phyloP scores from a whole-genome alignment of 495 filamentous ascomycete species.

The Aspergillus hancockii region DNA sequence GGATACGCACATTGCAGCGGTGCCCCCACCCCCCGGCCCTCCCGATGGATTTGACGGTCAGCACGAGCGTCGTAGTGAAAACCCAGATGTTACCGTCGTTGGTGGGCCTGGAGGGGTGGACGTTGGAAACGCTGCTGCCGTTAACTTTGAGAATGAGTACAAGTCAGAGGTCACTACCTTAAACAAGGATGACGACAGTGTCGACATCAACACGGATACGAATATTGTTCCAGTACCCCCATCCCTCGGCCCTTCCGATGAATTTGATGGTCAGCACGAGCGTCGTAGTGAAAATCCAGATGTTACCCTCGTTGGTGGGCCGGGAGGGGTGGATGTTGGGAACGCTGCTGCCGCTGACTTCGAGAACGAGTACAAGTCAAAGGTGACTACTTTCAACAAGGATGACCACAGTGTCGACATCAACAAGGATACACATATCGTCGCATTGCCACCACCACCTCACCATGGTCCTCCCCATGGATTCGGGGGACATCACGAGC shows the following conservation, averaged over 20 bases:
- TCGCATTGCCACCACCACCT: neutral
- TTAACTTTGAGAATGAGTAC: neutral
- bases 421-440: neutral
- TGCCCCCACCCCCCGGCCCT: neutral
- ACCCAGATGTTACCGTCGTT: neutral
- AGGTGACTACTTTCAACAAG: neutral
- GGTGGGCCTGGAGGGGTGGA: neutral
- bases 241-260: neutral
- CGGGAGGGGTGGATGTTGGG: neutral
- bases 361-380: neutral
- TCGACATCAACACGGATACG: slow-evolving; percentile 19
- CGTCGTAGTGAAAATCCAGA: neutral
- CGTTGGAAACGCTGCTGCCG: neutral
- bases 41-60: neutral
- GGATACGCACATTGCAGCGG: no score
- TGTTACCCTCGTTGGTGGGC: neutral
- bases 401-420: neutral
- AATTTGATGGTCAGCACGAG: neutral
- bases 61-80: neutral
- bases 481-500: neutral
- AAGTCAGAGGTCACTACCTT: slow-evolving; percentile 23
- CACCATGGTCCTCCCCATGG: neutral
- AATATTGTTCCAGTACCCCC: no score
- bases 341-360: neutral
- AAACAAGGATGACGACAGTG: slow-evolving; percentile 33